These are phyloP conservation scores for Pneumocystis jirovecii DNA, from an alignment of 1,139 yeast genomes.

Conservation along the genomic window DNA sequence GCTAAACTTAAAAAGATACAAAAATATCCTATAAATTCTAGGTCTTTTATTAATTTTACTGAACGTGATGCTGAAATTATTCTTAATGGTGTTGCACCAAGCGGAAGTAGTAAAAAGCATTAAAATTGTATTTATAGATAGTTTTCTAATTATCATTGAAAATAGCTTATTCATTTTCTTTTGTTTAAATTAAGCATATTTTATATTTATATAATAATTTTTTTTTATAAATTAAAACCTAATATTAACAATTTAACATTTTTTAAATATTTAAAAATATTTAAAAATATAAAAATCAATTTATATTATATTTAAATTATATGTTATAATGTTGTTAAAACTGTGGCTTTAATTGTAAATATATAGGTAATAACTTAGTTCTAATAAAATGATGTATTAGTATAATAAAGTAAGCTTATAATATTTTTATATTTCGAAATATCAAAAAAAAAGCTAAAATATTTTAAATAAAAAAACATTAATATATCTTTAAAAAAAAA, in stretches of 20 bases:
- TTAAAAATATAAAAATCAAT: too few species aligned
- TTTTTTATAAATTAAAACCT: background rate
- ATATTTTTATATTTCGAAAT: background rate
- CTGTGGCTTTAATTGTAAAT: background rate
- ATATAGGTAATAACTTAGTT: background rate
- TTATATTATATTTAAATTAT: background rate
- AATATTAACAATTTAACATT: too few species aligned
- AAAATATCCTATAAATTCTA: background rate
- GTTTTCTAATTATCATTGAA: background rate
- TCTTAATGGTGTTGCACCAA: constrained; percentile 10
- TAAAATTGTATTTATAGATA: background rate
- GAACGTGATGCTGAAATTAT: constrained; percentile 10
- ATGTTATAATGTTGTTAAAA: background rate
- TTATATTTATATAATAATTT: background rate
- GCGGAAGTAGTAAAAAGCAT: constrained; percentile 7
- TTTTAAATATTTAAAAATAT: too few species aligned
- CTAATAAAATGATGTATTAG: too few species aligned
- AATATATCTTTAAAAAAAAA: background rate
- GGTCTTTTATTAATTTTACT: constrained; percentile 8
- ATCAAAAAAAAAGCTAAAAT: background rate
- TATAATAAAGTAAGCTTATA: too few species aligned
- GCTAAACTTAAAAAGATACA: background rate
- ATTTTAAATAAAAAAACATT: background rate
- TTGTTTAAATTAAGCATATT: background rate
- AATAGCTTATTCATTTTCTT: background rate